These are phyloP conservation scores for Nissolia schottii DNA, from an alignment of 306 rosid species.

Conservation along the genomic window DNA sequence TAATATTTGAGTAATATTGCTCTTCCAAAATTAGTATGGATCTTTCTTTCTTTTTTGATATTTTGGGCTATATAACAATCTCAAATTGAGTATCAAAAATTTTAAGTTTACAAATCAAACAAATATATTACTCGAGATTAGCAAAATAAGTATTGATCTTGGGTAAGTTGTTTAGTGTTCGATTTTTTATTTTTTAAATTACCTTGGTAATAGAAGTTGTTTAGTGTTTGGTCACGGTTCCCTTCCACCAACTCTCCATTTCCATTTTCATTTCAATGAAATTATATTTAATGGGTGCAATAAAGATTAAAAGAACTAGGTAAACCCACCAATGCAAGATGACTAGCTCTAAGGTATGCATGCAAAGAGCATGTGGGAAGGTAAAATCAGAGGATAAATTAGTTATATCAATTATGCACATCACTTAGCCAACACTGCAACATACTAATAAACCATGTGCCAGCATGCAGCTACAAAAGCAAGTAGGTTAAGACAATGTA, in stretches of 20 bases:
- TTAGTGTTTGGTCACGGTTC: neutral
- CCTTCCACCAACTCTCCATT: neutral
- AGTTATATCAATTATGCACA: neutral
- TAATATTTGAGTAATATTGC: too few relatives aligned
- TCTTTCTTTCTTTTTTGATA: too few relatives aligned
- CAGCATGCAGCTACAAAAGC: neutral
- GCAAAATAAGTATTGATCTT: neutral
- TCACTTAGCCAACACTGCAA: neutral
- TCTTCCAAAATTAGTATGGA: neutral
- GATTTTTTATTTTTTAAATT: too few relatives aligned
- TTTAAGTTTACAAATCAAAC: too few relatives aligned
- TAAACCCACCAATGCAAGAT: neutral
- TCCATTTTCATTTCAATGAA: neutral
- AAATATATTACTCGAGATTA: too few relatives aligned
- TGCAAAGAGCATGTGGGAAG: neutral
- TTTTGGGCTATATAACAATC: too few relatives aligned
- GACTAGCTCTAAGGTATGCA: neutral
- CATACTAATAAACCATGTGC: constrained; percentile 21
- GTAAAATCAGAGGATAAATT: neutral
- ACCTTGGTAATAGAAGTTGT: neutral
- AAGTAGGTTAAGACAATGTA: constrained; percentile 16
- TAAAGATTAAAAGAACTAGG: neutral
- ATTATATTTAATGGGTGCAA: neutral
- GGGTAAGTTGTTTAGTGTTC: neutral
- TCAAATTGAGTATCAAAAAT: too few relatives aligned